Base-by-base conservation (phyloP, 768 basidiomycete genomes). In the Sistotremastrum niveocremeum region DNA sequence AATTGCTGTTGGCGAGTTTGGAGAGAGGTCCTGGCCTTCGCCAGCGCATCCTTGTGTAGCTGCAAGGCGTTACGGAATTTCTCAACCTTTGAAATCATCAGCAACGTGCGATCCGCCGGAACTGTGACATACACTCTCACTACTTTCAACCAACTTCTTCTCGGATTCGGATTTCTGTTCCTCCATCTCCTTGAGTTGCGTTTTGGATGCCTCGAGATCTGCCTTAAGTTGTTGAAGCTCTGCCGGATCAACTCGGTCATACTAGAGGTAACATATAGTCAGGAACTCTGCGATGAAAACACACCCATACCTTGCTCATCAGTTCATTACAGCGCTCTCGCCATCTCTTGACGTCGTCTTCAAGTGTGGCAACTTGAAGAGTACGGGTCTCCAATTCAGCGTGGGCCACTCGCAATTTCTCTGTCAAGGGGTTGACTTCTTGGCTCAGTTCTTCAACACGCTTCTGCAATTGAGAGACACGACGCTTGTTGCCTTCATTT, bases 221-320 rank as follows among this genome's bases (percentile, higher is more conserved):
- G 83, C 81, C 60, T 79, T 84, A 45, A 91, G 69, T 5, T 73
- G 69, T 55, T 88, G 84, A 35, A 90, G 67, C 55, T 91, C 88
- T 2, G 81, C 77, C 11, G 88, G 87, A 58, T 90, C 88, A 52
- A 86, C 81, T 39, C 88, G 84, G 54, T 91, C 86, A 56, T 89
- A 89, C 84, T 87, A 50, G 34, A 3, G 49, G 20, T 0, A 30
- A 32, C 34, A 8, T 30, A 12, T 12, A 11, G 37, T 49, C 39
- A 34, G 36, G 6, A 11, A n/a, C 46, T 37, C 11, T 42, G 31
- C 34, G 33, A 20, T 29, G 28, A 12, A 30, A 28, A 4, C 11
- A 46, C 6, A 8, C 20, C 40, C 62, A 36, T 49, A 84, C 85
- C 72, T 91, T 91, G 64, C 71, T 79, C 42, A 93, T 68, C 28